Conservation (phyloP, 164 flowering plant species). For the Euptelea pleiosperma region DNA sequence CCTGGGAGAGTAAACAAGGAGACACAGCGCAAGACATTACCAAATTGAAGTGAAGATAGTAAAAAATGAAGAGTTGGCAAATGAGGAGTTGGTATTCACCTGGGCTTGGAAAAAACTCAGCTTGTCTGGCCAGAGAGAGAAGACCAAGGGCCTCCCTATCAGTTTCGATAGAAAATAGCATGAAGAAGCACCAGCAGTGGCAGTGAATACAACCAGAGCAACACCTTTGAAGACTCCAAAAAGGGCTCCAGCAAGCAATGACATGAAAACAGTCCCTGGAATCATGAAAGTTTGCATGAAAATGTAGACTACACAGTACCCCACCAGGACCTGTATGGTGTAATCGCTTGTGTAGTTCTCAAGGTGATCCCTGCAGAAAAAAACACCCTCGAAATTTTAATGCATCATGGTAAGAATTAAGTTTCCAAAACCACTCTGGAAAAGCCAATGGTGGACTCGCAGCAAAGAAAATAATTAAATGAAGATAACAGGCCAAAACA, state of each 20-base stretch:
- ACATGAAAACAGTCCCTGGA: slow-evolving; percentile 96
- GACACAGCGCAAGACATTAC: neutral
- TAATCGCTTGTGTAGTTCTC: slow-evolving; percentile 91
- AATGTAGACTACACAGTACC: slow-evolving; percentile 79
- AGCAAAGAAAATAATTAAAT: neutral
- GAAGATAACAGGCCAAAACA: neutral
- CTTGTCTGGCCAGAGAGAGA: slow-evolving; percentile 88
- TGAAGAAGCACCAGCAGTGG: slow-evolving; percentile 97
- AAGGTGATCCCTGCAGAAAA: slow-evolving; percentile 62
- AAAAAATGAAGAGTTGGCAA: neutral
- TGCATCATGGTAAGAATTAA: neutral
- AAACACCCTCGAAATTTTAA: neutral
- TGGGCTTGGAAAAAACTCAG: slow-evolving; percentile 76
- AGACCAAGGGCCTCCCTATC: slow-evolving; percentile 76
- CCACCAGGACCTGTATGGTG: slow-evolving; percentile 77
- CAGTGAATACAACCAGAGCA: slow-evolving; percentile 78
- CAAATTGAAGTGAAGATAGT: neutral
- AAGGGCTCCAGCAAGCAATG: slow-evolving; percentile 93
- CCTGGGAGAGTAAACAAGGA: slow-evolving; percentile 39
- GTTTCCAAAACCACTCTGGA: neutral
- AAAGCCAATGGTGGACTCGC: neutral
- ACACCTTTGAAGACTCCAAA: slow-evolving; percentile 90
- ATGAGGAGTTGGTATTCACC: slow-evolving; percentile 34
- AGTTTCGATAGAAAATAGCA: slow-evolving; percentile 87
- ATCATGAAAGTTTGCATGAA: slow-evolving; percentile 99